phyloP scores from a whole-genome alignment of 306 rosid genomes.

The Corylus heterophylla region DNA sequence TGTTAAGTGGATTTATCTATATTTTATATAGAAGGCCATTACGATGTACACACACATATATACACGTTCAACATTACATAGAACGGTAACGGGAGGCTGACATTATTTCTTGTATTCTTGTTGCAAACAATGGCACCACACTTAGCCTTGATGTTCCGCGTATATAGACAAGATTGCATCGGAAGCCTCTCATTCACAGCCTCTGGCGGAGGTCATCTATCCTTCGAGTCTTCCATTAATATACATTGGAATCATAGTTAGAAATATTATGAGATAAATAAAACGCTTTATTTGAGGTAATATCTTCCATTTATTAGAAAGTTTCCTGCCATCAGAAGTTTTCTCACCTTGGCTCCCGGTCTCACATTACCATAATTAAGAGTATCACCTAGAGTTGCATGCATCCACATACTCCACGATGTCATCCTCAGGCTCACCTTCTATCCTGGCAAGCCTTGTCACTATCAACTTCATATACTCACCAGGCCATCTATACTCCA shows the following conservation, averaged over 20 bases:
- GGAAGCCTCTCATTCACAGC: conserved; percentile 79
- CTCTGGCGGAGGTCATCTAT: conserved; percentile 60
- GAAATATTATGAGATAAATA: neutral
- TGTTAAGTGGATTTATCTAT: neutral
- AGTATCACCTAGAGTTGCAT: conserved; percentile 61
- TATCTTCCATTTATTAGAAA: conserved; percentile 1
- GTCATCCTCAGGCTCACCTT: conserved; percentile 51
- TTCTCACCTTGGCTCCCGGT: conserved; percentile 48
- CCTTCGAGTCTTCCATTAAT: conserved; percentile 48
- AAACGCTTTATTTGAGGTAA: neutral
- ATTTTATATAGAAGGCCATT: neutral
- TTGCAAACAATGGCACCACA: conserved; percentile 67
- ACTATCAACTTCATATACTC: conserved; percentile 65
- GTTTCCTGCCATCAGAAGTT: conserved; percentile 12
- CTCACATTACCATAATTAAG: conserved; percentile 43
- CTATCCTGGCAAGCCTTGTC: conserved; percentile 59
- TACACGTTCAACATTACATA: neutral
- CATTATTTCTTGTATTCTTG: conserved; percentile 80
- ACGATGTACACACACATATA: neutral
- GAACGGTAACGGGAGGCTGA: conserved; percentile 24
- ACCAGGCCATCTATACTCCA: conserved; percentile 46
- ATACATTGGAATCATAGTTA: conserved; percentile 14
- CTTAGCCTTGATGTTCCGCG: conserved; percentile 62
- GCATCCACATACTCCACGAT: conserved; percentile 45
- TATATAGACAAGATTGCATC: conserved; percentile 70